Evolutionary conservation across 2,329 filamentous ascomycete species (phyloP).

Genomic region (Penicillium sp.): DNA sequence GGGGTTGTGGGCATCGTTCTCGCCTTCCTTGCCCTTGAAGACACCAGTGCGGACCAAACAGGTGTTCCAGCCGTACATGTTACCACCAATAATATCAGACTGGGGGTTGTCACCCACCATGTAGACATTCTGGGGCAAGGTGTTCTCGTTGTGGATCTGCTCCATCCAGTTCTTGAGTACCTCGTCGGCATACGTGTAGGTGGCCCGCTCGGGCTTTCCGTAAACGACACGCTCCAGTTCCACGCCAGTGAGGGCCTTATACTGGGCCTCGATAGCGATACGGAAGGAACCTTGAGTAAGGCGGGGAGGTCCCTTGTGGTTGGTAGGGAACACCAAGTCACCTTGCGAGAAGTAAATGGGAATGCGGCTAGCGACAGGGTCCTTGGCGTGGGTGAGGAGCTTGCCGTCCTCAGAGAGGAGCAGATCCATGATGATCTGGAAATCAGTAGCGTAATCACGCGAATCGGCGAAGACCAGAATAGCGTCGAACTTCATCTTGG

Average conservation of each 20-base stretch:
- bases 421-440: conserved; percentile 77
- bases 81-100: conserved; percentile 75
- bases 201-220: conserved; percentile 74
- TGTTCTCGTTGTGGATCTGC: conserved; percentile 72
- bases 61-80: conserved; percentile 83
- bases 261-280: conserved; percentile 71
- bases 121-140: conserved; percentile 71
- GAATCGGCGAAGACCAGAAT: conserved; percentile 77
- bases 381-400: conserved; percentile 66
- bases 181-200: conserved; percentile 80
- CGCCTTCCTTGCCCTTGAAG: conserved; percentile 68
- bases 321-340: conserved; percentile 67
- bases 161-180: conserved; percentile 76
- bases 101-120: conserved; percentile 78
- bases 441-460: conserved; percentile 74
- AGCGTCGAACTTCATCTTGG: conserved; percentile 71
- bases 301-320: conserved; percentile 65
- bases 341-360: conserved; percentile 75
- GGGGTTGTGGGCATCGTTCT: conserved; percentile 76
- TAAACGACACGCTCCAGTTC: conserved; percentile 77
- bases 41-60: conserved; percentile 78
- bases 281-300: conserved; percentile 78
- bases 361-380: conserved; percentile 68
- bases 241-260: conserved; percentile 65
- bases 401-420: conserved; percentile 70